Base-by-base conservation (phyloP, 2,329 filamentous ascomycete genomes). In the Hirsutella rhossiliensis region DNA sequence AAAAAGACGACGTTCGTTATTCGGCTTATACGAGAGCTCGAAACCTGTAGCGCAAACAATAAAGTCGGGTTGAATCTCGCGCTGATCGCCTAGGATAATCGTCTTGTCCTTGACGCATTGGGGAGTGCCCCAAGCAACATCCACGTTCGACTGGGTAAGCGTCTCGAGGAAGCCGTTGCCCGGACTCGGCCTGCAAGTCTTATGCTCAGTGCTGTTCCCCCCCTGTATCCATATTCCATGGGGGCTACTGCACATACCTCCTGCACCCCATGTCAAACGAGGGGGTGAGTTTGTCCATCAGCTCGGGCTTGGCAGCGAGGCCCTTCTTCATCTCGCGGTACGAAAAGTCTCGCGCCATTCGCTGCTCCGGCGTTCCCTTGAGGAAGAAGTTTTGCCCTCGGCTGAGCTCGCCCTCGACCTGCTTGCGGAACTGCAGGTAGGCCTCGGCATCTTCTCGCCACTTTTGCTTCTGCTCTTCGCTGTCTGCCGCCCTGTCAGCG, bases 251-350 rank as follows among this genome's bases (percentile, higher is more conserved):
- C 40, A 66, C 32, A 15, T 5, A 34, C 32, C 32, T 34, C 32
- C 32, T 34, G 32, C 32, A 34, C 12, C 8, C 32, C 32, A 34
- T n/a, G 32, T 34, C 32, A 34, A 34, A 34, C 32, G 32, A 34
- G 15, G 32, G 32, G 15, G 17, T 34, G 8, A 34, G 32, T n/a
- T 34, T 60, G 11, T 69, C 58, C 2, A 61, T 58, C 3, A 75
- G 54, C 13, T 67, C 63, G 1, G 68, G 63, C 32, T 68, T 62
- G 8, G 60, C 54, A 3, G 54, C 53, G 3, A 74, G 55, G n/a
- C 66, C 67, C 51, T 70, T 72, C 49, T 71, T 58, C 51, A 73
- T 73, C 55, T 75, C 68, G 39, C 69, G 69, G 61, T 75, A 76
- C 69, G 62, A 39, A 67, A 64, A 47, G 12, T 34, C 32, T 9